Evolutionary conservation across 352 stramenopile species (phyloP), one percentile per base, ranked within the genome.

Genomic region (Phytopythium litorale): DNA sequence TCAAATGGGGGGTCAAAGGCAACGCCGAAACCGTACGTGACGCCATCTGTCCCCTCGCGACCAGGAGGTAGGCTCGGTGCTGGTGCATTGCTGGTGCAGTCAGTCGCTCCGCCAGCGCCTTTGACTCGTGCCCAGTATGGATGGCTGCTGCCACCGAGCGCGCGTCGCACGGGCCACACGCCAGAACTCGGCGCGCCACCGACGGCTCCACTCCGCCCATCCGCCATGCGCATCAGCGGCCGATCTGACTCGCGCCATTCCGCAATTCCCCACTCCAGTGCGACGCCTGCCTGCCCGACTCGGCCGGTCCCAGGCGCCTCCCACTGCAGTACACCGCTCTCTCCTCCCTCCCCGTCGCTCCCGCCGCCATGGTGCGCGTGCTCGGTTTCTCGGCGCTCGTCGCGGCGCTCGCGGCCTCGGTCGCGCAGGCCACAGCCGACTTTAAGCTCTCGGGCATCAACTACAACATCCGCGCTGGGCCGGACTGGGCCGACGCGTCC

Each of bases 381-480:
- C 55, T 75, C 25, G 65, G 52, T 52, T 66, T 62, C 58, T 70
- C 62, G 40, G 58, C 64, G 55, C 65, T 78, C 40, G 56, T 66
- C 51, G 56, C 62, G 42, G 58, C 67, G 58, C 38, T 62, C 37
- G 57, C 70, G 21, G 66, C 62, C 35, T 33, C 45, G 8, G 54
- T 64, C 12, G 72, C 67, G 18, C 60, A 80, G 45, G 71, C 63
- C 38, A 21, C 37, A 49, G 49, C 42, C 50, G 63, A 66, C 59
- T 73, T 81, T 58, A 81, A 79, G 71, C 70, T 66, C 64, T 63
- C 71, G 45, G 82, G 79, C 53, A 75, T 91, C 68, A 91, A 91
- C 72, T 91, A 88, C 75, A 87, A 88, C 75, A 84, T 84, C 60
- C 79, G 79, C 63, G 60, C 65, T 7, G 79, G 77, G 3, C 72